These are phyloP conservation scores for Metarhizium album DNA, from an alignment of 2,329 filamentous ascomycete species.

Conservation along the genomic window DNA sequence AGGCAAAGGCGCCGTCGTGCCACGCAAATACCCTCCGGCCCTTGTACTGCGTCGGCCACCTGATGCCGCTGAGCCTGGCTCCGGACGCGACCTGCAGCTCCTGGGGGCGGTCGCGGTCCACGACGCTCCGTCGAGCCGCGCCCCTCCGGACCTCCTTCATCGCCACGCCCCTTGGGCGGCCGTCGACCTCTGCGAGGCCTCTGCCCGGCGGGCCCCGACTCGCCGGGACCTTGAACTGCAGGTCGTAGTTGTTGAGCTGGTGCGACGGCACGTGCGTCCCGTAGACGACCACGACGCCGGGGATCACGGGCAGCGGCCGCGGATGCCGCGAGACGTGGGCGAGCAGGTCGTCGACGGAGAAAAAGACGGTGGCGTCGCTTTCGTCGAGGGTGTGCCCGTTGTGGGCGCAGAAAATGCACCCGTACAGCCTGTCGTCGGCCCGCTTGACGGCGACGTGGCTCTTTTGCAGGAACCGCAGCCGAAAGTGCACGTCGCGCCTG, in stretches of 20 bases:
- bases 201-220: constrained; percentile 30
- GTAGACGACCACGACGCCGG: constrained; percentile 38
- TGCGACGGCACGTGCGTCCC: constrained; percentile 26
- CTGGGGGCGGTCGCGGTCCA: constrained; percentile 27
- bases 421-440: constrained; percentile 43
- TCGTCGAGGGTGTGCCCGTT: constrained; percentile 37
- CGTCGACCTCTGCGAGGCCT: constrained; percentile 27
- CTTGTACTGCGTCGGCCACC: constrained; percentile 38
- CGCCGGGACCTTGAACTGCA: constrained; percentile 35
- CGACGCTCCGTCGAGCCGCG: constrained; percentile 32
- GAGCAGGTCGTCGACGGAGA: constrained; percentile 40
- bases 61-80: constrained; percentile 38
- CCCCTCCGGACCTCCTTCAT: constrained; percentile 35
- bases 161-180: constrained; percentile 34
- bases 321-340: constrained; percentile 42
- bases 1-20: constrained; percentile 41
- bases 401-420: constrained; percentile 43
- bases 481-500: constrained; percentile 35
- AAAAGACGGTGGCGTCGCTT: constrained; percentile 47
- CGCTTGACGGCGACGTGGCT: constrained; percentile 38
- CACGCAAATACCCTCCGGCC: constrained; percentile 47
- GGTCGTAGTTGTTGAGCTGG: constrained; percentile 39
- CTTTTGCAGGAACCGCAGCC: constrained; percentile 45
- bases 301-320: constrained; percentile 37
- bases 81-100: constrained; percentile 37